These are phyloP conservation scores for Cardamine resedifolia DNA, from an alignment of 345 rosid genomes.

Conservation along the genomic window DNA sequence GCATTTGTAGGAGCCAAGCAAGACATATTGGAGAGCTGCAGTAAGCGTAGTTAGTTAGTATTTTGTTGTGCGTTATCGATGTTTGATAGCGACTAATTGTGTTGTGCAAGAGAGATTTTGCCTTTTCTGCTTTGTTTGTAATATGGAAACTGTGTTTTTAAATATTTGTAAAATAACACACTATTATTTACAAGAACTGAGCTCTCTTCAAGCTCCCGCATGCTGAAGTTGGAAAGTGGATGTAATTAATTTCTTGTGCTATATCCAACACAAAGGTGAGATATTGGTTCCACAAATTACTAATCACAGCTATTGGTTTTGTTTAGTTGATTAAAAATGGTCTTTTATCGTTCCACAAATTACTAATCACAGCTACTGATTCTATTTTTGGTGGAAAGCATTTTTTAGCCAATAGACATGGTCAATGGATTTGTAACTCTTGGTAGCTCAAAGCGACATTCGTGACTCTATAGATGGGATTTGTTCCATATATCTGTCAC, in stretches of 20 bases:
- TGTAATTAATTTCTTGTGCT: not conserved
- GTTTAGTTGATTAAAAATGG: not conserved
- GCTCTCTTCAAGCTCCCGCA: not conserved
- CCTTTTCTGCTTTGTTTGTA: conserved; percentile 5
- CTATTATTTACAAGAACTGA: not conserved
- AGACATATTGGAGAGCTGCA: not conserved
- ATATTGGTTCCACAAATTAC: not conserved
- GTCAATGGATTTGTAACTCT: not conserved
- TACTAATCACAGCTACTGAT: not conserved
- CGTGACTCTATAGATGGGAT: not conserved
- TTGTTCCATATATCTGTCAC: not conserved
- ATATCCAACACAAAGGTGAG: not conserved
- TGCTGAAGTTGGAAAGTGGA: no score
- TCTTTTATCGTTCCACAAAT: not conserved
- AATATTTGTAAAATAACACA: not conserved
- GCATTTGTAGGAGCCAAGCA: conserved; percentile 13
- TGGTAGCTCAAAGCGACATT: not conserved
- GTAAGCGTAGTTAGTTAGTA: not conserved
- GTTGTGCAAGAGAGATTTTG: not conserved
- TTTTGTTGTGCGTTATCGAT: not conserved
- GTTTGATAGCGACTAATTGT: not conserved
- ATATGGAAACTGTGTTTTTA: not conserved
- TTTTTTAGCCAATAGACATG: not conserved
- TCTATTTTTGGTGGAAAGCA: not conserved
- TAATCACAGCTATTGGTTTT: not conserved